phyloP scores from a whole-genome alignment of 2,329 filamentous ascomycete species.

The Biscogniauxia sp. region DNA sequence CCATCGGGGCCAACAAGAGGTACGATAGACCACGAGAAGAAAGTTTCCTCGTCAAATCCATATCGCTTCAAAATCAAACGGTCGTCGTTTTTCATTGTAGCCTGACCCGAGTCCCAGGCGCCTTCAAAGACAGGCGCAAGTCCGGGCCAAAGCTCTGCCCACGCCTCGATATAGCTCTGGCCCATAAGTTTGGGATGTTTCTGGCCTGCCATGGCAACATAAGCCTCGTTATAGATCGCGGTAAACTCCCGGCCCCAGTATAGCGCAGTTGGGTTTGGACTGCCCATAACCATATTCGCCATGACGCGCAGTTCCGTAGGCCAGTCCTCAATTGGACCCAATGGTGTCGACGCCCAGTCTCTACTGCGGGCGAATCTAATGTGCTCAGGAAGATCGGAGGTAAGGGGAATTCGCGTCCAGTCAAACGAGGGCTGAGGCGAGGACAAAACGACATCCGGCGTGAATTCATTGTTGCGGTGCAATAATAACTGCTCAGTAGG shows the following conservation, averaged over 20 bases:
- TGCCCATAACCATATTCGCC: slow-evolving; percentile 80
- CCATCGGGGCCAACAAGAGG: slow-evolving; percentile 74
- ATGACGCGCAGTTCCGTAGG: slow-evolving; percentile 68
- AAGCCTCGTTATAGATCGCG: slow-evolving; percentile 71
- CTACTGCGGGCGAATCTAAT: slow-evolving; percentile 69
- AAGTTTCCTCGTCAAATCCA: slow-evolving; percentile 73
- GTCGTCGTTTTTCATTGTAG: slow-evolving; percentile 83
- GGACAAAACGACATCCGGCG: slow-evolving; percentile 20
- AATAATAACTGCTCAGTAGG: slow-evolving; percentile 19
- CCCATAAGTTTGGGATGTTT: slow-evolving; percentile 80
- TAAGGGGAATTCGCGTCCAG: slow-evolving; percentile 72
- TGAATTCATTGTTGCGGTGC: slow-evolving; percentile 18
- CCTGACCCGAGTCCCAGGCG: slow-evolving; percentile 68
- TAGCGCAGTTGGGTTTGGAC: slow-evolving; percentile 70
- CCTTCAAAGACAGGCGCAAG: slow-evolving; percentile 66
- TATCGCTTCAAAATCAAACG: slow-evolving; percentile 69
- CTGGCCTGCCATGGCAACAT: slow-evolving; percentile 67
- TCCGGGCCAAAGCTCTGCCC: slow-evolving; percentile 73
- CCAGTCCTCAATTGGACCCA: slow-evolving; percentile 77
- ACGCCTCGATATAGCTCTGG: slow-evolving; percentile 63
- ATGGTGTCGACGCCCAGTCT: slow-evolving; percentile 70
- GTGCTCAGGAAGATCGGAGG: slow-evolving; percentile 63
- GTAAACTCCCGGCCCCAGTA: slow-evolving; percentile 75
- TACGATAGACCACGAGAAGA: slow-evolving; percentile 80
- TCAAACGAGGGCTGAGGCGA: slow-evolving; percentile 63